These are phyloP conservation scores for Termitomyces sp. DNA, from an alignment of 768 basidiomycete genomes.

Conservation along the genomic window DNA sequence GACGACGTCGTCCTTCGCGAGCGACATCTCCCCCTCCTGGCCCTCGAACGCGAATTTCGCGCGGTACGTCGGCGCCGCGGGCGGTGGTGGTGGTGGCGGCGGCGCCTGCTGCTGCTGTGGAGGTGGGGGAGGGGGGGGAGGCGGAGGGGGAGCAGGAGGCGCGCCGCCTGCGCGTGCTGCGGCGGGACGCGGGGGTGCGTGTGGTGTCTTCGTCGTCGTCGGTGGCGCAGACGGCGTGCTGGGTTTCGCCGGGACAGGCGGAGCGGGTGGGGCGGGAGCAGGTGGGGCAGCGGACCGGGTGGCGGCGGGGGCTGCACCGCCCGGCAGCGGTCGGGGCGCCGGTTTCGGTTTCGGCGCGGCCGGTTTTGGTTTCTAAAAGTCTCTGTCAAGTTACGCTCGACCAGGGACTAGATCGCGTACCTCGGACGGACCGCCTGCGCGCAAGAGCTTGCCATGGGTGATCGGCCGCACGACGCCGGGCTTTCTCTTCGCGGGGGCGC, in stretches of 20 bases:
- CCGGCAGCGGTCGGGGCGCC: conserved; percentile 58
- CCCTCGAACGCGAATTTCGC: conserved; percentile 92
- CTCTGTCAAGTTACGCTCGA: neutral
- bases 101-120: conserved; percentile 41
- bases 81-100: conserved; percentile 53
- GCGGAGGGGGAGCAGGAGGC: conserved; percentile 29
- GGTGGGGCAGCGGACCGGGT: conserved; percentile 17
- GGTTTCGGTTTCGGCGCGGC: conserved; percentile 47
- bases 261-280: conserved; percentile 19
- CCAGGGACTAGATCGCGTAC: conserved; percentile 22
- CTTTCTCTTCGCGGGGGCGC: conserved; percentile 83
- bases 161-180: neutral
- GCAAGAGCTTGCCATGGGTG: conserved; percentile 76
- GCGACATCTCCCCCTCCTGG: conserved; percentile 85
- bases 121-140: conserved; percentile 26
- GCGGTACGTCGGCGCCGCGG: conserved; percentile 71
- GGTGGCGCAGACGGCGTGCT: conserved; percentile 21
- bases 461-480: conserved; percentile 82
- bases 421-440: conserved; percentile 69
- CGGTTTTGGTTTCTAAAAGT: conserved; percentile 44
- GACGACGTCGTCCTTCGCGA: conserved; percentile 88
- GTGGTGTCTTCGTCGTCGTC: conserved; percentile 24
- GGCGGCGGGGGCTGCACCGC: conserved; percentile 36
- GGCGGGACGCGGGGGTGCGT: conserved; percentile 27
- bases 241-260: conserved; percentile 19